Evolutionary conservation across 2,329 filamentous ascomycete species (phyloP), one percentile per base, ranked within the genome.

Genomic region (Lachnellula cervina): DNA sequence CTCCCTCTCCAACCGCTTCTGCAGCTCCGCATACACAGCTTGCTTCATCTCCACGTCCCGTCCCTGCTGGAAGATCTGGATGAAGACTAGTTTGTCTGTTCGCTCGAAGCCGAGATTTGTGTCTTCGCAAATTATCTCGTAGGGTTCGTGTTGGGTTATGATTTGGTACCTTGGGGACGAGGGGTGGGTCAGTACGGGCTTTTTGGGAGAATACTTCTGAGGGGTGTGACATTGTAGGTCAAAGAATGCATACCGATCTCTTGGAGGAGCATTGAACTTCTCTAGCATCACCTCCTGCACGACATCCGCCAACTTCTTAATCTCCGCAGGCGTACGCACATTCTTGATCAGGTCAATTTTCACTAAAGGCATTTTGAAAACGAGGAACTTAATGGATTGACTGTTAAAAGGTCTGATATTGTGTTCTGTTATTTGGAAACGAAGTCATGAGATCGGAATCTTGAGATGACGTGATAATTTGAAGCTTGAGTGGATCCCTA

Each of bases 11-110:
- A 58, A 35, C 40, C 44, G 42, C 35, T 37, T 47, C 45, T 48
- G 35, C 17, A 60, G 21, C 42, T 54, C 59, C 23, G 51, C 50
- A 57, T 57, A 59, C n/a, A 56, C 13, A 19, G 54, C 59, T 37
- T 59, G 44, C 32, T 59, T 61, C 42, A 42, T 35, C 37, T 59
- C 52, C 3, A 45, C 54, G 8, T 35, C 52, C 14, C 59, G 32
- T 11, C 56, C 56, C 44, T 59, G 56, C 38, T 61, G 56, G 50
- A 59, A 59, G 25, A 59, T 53, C 51, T 61, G 54, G 50, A 55
- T 52, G 19, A 51, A 32, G 8, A 56, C 44, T 9, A 56, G 21
- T n/a, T 51, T 52, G 13, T 49, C 25, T 13, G 53, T 56, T 35
- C 59, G 57, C n/a, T 21, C 17, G 47, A 54, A 49, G 23, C 45